Evolutionary conservation across 2,329 filamentous ascomycete genomes (phyloP).

Genomic region (Chaetomium sp.): DNA sequence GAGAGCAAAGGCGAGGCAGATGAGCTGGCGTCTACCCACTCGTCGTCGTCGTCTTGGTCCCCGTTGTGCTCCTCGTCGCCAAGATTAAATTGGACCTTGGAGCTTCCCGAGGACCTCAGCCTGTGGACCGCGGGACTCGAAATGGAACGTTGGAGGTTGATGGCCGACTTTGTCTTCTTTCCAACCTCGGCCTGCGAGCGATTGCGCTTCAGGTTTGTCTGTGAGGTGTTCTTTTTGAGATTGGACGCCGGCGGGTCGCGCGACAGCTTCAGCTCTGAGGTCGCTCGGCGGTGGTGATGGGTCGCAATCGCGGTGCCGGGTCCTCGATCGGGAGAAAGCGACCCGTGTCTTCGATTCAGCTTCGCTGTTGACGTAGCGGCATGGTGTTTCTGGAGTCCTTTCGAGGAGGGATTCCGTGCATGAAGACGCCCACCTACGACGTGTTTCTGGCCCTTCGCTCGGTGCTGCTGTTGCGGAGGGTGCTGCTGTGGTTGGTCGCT

Average conservation of each 20-base stretch:
- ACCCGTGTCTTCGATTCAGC: constrained; percentile 47
- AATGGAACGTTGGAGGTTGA: constrained; percentile 55
- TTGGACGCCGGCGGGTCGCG: constrained; percentile 48
- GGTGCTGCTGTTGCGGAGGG: constrained; percentile 39
- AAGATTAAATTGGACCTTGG: constrained; percentile 65
- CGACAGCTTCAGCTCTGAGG: constrained; percentile 55
- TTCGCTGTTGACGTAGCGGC: constrained; percentile 37
- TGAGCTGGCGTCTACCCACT: constrained; percentile 68
- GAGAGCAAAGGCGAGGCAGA: constrained; percentile 63
- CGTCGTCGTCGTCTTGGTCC: constrained; percentile 51
- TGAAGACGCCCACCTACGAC: constrained; percentile 50
- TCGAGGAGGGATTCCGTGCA: constrained; percentile 55
- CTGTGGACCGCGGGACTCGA: constrained; percentile 54
- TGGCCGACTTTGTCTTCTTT: constrained; percentile 54
- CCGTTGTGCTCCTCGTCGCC: constrained; percentile 51
- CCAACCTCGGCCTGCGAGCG: constrained; percentile 59
- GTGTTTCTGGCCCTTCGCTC: constrained; percentile 46
- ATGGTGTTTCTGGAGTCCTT: constrained; percentile 52
- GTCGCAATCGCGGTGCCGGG: constrained; percentile 39
- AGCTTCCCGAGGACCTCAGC: constrained; percentile 40
- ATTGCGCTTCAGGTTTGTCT: constrained; percentile 61
- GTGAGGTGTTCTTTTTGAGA: constrained; percentile 56
- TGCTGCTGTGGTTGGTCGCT: constrained; percentile 39
- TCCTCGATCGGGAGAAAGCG: constrained; percentile 46
- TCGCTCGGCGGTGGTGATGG: constrained; percentile 49